Base-by-base conservation (phyloP, 169 alveolate species). In the Neospora caninum region DNA sequence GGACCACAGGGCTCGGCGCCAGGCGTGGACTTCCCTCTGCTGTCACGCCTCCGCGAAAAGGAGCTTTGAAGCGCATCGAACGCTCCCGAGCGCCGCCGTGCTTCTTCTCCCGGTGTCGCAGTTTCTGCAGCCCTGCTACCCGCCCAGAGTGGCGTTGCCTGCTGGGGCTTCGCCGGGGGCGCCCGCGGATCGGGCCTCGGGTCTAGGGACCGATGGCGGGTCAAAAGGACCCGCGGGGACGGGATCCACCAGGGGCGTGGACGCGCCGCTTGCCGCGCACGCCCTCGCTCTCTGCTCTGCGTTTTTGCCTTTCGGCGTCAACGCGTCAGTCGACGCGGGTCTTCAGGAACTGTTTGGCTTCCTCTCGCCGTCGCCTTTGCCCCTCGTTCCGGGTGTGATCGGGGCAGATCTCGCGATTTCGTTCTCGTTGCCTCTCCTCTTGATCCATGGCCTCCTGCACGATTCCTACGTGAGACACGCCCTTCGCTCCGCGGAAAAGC, bases 361-460 rank as follows among this genome's bases (percentile, higher is more conserved):
- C 78, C 53, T 95, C 82, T 93, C 73, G 67, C 97, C 96, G 39
- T 91, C 93, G 41, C 73, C 93, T 0, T 64, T 89, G 41, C 93
- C 93, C 42, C 53, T 89, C 27, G 86, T 42, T 29, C 94, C 91
- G 22, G 94, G 88, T 0, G 54, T 80, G 34, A 27, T 91, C 18
- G 94, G 94, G 29, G 94, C 82, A 20, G 94, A 91, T 58, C 86
- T 91, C 82, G 31, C 91, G 22, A 53, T 91, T 20, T 31, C 94
- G 0, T 29, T 91, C 78, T 80, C 94, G 38, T 43, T 91, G 31
- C 94, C 94, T 18, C 67, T 82, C 0, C 89, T 82, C 20, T 49
- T 82, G 20, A 29, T 82, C 36, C 67, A 82, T 25, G 89, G 89
- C n/a, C 25, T 42, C 41, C 64, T 82, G 25, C 67, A 41, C 67